A percentile compares a stretch with the other conserved stretches of the same genome.
phyloP scores from a whole-genome alignment of 352 stramenopile genomes.

The Phytopythium delawarense region DNA sequence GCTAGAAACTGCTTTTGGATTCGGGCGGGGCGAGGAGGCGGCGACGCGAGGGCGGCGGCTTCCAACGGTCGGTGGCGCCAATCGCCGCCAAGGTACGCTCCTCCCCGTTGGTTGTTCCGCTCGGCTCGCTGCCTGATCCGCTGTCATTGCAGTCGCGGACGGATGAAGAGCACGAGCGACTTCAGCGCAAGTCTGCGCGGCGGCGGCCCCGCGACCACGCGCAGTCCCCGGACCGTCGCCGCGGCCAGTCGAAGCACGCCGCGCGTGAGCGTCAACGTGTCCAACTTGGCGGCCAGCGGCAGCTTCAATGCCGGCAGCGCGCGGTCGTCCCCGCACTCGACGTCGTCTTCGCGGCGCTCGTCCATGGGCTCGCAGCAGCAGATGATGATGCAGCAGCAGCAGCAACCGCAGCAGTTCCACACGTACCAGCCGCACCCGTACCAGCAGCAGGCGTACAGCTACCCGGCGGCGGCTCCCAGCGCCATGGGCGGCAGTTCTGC shows the following conservation, averaged over 20 bases:
- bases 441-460: slow-evolving; percentile 1
- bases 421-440: slow-evolving; percentile 8
- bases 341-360: slow-evolving; percentile 16
- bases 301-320: slow-evolving; percentile 13
- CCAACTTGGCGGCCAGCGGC: slow-evolving; percentile 27
- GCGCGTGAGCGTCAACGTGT: slow-evolving; percentile 46
- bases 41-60: background rate
- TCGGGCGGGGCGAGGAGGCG: background rate
- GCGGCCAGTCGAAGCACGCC: slow-evolving; percentile 11
- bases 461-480: background rate
- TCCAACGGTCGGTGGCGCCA: background rate
- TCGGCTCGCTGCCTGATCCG: background rate
- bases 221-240: slow-evolving; percentile 6
- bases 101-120: background rate
- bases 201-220: slow-evolving; percentile 13
- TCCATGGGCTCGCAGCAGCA: slow-evolving; percentile 22
- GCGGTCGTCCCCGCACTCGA: slow-evolving; percentile 27
- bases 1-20: background rate
- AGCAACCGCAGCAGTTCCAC: slow-evolving; percentile 10
- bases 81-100: background rate
- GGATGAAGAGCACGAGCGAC: slow-evolving; percentile 33
- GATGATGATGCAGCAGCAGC: slow-evolving; percentile 18
- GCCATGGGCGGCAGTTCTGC: background rate
- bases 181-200: slow-evolving; percentile 25
- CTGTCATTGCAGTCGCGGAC: slow-evolving; percentile 6